Conservation (phyloP, 2,329 filamentous ascomycete species). For the Scedosporium minutisporum region DNA sequence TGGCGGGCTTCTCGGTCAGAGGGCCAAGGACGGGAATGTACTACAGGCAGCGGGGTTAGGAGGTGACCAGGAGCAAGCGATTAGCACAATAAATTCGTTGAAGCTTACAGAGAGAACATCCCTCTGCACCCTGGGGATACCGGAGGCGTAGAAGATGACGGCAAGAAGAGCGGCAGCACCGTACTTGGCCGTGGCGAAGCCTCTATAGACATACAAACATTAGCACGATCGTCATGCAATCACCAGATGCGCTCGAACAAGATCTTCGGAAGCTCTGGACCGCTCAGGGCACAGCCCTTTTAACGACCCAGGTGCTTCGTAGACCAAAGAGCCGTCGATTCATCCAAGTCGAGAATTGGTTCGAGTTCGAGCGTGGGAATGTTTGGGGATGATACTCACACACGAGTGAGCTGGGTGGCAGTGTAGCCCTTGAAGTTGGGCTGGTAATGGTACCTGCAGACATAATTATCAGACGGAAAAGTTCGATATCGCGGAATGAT, state of each 20-base stretch:
- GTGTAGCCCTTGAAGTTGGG: conserved; percentile 46
- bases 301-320: no score
- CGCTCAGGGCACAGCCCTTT: no score
- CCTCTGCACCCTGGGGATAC: conserved; percentile 48
- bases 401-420: conserved; percentile 30
- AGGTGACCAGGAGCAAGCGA: neutral
- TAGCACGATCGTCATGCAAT: neutral
- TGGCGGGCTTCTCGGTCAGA: conserved; percentile 39
- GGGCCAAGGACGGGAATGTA: conserved; percentile 44
- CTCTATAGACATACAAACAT: conserved; percentile 25
- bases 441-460: conserved; percentile 48
- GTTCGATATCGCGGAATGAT: neutral
- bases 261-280: neutral
- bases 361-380: neutral
- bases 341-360: neutral
- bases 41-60: conserved; percentile 24
- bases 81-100: neutral
- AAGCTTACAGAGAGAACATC: conserved; percentile 48
- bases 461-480: conserved; percentile 17
- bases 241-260: neutral
- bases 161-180: conserved; percentile 48
- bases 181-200: conserved; percentile 41
- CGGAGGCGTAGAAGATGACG: conserved; percentile 51
- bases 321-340: neutral
- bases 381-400: conserved; percentile 35